Base-by-base conservation (phyloP, 179 eudicot species). In the Spergularia azorica region DNA sequence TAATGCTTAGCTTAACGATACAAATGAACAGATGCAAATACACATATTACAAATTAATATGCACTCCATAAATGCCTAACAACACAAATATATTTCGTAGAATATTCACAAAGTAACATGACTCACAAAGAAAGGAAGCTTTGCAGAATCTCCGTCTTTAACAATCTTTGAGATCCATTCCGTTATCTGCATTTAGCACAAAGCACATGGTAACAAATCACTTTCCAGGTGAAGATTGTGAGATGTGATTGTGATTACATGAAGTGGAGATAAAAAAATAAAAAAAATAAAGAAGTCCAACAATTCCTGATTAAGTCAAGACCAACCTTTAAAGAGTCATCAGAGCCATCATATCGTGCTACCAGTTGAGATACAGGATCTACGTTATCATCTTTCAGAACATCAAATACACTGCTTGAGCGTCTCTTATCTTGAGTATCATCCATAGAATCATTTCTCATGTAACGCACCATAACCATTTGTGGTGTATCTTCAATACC, bases 291-390 rank as follows among this genome's bases (percentile, higher is more conserved):
- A 26, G 32, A 26, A 26, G 32, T 20, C 11, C 52, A 66, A 21
- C 57, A 15, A 15, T 4, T 38, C 36, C 11, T 26, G 39, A 70
- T 56, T n/a, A 36, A 69, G 48, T 15, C 43, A 75, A 15, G 54
- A 15, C 21, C 17, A 57, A 95, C 97, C 95, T 90, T 88, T n/a
- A 79, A 70, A 64, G 84, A 79, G 73, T 93, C 97, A 69, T 76
- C 73, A 1, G 95, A 88, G 71, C 99, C 97, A 79, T 91, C 88
- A 79, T 91, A 95, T 57, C 86, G 81, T 3, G 97, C 95, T 63
- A 95, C 99, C 78, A 95, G 82, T 76, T 92, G 96, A 65, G 97
- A 87, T 63, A 89, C 92, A 74, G 97, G 97, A 85, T 93, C 97
- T 17, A 84, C 82, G 32, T 26, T 26, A 65, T 83, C 87, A 1